Evolutionary conservation across 306 rosid genomes (phyloP), one percentile per base, ranked within the genome.

Genomic region (Senna siamea): DNA sequence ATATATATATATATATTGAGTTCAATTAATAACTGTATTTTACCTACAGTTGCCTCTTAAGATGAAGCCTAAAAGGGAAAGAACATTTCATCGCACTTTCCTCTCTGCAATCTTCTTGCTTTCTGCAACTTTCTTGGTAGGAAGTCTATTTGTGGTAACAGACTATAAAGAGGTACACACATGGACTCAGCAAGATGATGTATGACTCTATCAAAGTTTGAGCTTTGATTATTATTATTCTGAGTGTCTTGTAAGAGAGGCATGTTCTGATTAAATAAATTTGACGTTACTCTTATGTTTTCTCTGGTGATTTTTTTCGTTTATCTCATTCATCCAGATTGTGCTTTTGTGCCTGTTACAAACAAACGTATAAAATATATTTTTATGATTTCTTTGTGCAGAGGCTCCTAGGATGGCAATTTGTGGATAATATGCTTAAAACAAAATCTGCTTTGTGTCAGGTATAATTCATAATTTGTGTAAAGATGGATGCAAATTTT

Each of bases 121-220:
- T 70, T 80, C 70, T 43, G 57, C 81, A 13, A 74, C 56, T 75
- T 80, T 84, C 72, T 52, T 80, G 51, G 28, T 53, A 32, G 68
- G 85, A 41, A 78, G 81, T 73, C 70, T 65, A 17, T 50, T 74
- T 58, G 30, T 70, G 51, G 56, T 80, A 23, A 46, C 69, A 10
- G 81, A 80, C 44, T 46, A 74, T 66, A 84, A 74, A 77, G 83
- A 70, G 85, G 85, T 80, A 70, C 3, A 9, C 43, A 20, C 58
- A 44, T 12, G 0, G 30, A 26, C n/a, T 69, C n/a, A 37, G 38
- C 11, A 26, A n/a, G 32, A 3, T 30, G 12, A 4, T n/a, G n/a
- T n/a, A n/a, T n/a, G n/a, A n/a, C n/a, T n/a, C n/a, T n/a, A 15
- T 28, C 9, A 13, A 58, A 58, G 19, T 35, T 17, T 34, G n/a